Evolutionary conservation across 2,329 filamentous ascomycete species (phyloP).

Genomic region (Aspergillus brasiliensis): DNA sequence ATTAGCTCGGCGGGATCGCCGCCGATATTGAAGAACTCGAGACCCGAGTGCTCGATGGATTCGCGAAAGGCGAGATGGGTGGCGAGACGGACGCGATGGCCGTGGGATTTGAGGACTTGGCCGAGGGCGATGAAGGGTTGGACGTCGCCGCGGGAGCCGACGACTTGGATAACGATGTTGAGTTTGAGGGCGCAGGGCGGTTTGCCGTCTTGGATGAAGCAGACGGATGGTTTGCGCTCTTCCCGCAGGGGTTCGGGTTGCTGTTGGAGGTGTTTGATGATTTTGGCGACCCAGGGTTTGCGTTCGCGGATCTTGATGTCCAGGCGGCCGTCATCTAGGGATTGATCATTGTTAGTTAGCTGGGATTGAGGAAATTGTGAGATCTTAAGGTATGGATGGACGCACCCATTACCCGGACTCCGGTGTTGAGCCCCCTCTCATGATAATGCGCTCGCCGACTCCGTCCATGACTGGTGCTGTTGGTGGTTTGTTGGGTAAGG

Average conservation of each 20-base stretch:
- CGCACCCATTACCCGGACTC: slow-evolving; percentile 24
- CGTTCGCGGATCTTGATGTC: slow-evolving; percentile 79
- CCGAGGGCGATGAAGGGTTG: slow-evolving; percentile 75
- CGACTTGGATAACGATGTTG: slow-evolving; percentile 74
- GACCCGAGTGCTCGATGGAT: slow-evolving; percentile 69
- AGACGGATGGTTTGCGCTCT: slow-evolving; percentile 11
- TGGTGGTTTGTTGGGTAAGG: background rate
- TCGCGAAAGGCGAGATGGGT: slow-evolving; percentile 70
- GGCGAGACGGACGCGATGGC: slow-evolving; percentile 72
- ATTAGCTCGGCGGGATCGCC: slow-evolving; percentile 75
- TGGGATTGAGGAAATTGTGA: background rate
- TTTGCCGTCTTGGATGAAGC: background rate
- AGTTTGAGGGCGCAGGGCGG: slow-evolving; percentile 15
- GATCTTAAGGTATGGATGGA: background rate
- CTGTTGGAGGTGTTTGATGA: slow-evolving; percentile 57
- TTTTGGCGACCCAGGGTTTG: slow-evolving; percentile 64
- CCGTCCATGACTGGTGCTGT: background rate
- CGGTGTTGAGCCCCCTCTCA: slow-evolving; percentile 18
- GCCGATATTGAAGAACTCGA: slow-evolving; percentile 78
- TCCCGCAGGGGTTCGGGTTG: background rate
- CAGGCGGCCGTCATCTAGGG: slow-evolving; percentile 73
- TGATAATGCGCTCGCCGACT: background rate
- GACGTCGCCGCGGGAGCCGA: slow-evolving; percentile 73
- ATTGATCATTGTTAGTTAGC: background rate
- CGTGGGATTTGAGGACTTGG: slow-evolving; percentile 65